Evolutionary conservation across 2,329 filamentous ascomycete species (phyloP).

Genomic region (Chaetomium olivaceum): DNA sequence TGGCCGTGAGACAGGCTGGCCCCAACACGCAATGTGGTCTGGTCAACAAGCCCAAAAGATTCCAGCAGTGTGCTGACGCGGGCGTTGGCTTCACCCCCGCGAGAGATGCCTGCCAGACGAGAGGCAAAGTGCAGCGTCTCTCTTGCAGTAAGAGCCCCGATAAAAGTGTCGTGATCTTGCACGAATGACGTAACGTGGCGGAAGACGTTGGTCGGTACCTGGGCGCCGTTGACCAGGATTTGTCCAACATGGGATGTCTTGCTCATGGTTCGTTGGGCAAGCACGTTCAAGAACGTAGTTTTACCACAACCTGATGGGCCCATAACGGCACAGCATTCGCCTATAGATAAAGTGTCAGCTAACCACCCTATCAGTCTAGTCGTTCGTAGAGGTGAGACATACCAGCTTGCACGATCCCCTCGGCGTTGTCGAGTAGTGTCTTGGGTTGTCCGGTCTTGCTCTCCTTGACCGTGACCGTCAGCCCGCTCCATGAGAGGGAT

Average conservation of each 20-base stretch:
- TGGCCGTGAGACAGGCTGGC: neutral
- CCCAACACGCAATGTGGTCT: neutral
- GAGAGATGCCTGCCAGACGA: neutral
- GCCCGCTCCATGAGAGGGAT: neutral
- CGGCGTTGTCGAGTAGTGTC: neutral
- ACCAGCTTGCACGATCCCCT: conserved; percentile 8
- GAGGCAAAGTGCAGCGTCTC: conserved; percentile 10
- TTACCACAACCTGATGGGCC: conserved; percentile 5
- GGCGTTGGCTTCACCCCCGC: neutral
- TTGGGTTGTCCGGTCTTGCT: neutral
- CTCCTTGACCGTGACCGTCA: neutral
- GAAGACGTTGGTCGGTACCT: conserved; percentile 3
- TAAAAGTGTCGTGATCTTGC: conserved; percentile 6
- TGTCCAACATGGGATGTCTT: conserved; percentile 2
- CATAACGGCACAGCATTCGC: conserved; percentile 7
- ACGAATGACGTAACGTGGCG: conserved; percentile 1
- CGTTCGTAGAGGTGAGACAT: neutral
- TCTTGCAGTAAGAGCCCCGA: neutral
- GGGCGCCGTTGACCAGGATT: neutral
- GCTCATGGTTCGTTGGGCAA: neutral
- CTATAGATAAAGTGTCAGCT: neutral
- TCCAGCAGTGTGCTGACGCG: conserved; percentile 2
- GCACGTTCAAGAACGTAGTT: conserved; percentile 7
- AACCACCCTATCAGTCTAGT: neutral
- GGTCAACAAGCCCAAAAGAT: neutral